phyloP scores from a whole-genome alignment of 352 stramenopile genomes.

The Phytophthora ohioensis region DNA sequence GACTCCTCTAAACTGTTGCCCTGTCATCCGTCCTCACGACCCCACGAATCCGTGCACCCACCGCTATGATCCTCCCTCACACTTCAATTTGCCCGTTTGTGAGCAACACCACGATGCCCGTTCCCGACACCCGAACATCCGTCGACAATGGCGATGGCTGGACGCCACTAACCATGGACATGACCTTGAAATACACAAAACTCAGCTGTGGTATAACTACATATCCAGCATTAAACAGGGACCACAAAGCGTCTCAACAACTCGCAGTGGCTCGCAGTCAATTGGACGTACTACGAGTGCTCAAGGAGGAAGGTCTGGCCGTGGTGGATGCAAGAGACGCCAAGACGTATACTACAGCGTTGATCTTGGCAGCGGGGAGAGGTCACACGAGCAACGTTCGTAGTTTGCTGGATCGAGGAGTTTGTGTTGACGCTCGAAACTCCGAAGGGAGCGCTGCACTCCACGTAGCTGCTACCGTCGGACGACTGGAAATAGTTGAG shows the following conservation, averaged over 20 bases:
- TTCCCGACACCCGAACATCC: conserved; percentile 13
- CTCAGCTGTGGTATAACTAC: conserved; percentile 20
- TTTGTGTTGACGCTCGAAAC: conserved; percentile 22
- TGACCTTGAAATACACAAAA: conserved; percentile 30
- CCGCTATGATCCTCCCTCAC: conserved; percentile 1
- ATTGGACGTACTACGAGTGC: conserved; percentile 33
- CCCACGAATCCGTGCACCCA: conserved; percentile 3
- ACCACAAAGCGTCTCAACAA: conserved; percentile 13
- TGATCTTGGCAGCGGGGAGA: conserved; percentile 25
- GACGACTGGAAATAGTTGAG: conserved; percentile 25
- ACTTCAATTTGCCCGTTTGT: conserved; percentile 15
- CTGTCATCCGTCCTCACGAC: conserved; percentile 19
- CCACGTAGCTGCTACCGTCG: conserved; percentile 17
- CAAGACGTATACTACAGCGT: conserved; percentile 30
- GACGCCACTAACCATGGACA: conserved; percentile 34
- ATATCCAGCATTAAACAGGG: background rate
- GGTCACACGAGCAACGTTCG: conserved; percentile 32
- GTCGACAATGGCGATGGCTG: conserved; percentile 24
- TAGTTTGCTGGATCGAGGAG: conserved; percentile 35
- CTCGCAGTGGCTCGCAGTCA: conserved; percentile 30
- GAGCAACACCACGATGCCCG: background rate
- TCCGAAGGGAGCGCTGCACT: conserved; percentile 25
- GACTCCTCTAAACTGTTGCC: conserved; percentile 31
- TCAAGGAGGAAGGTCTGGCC: conserved; percentile 38
- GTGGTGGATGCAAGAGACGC: conserved; percentile 15